These are phyloP conservation scores for Arachis monticola DNA, from an alignment of 331 rosid species.

Conservation along the genomic window DNA sequence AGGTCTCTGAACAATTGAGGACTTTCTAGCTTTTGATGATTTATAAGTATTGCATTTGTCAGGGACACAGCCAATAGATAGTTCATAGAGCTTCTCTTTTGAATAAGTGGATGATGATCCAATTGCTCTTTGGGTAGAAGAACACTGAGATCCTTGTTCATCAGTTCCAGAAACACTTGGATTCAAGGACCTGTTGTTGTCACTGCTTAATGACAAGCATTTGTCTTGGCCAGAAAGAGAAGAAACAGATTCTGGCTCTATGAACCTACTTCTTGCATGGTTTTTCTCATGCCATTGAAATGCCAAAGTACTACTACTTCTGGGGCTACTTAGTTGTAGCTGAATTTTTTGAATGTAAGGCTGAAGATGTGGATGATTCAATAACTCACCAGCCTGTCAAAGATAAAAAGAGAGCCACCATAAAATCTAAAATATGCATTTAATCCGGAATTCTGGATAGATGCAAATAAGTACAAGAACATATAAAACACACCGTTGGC, in stretches of 20 bases:
- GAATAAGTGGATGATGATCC: conserved; percentile 54
- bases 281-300: conserved; percentile 63
- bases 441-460: neutral
- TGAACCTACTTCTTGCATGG: conserved; percentile 58
- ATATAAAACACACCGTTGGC: conserved; percentile 76
- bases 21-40: conserved; percentile 50
- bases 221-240: conserved; percentile 59
- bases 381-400: conserved; percentile 82
- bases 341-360: conserved; percentile 71
- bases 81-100: conserved; percentile 48
- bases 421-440: too few species aligned
- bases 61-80: conserved; percentile 46
- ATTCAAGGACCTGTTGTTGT: conserved; percentile 70
- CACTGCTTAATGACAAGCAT: conserved; percentile 68
- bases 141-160: conserved; percentile 67
- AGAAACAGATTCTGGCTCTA: conserved; percentile 67
- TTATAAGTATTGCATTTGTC: conserved; percentile 44
- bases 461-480: conserved; percentile 8
- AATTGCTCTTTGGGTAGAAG: conserved; percentile 46
- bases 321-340: conserved; percentile 66
- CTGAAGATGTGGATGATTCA: conserved; percentile 84
- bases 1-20: conserved; percentile 52
- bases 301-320: conserved; percentile 65
- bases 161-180: conserved; percentile 78
- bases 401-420: conserved; percentile 29